Percentiles rank a stretch among this genome's conserved stretches.
phyloP scores from a whole-genome alignment of 2,329 filamentous ascomycete genomes.

The Talaromyces sp. region DNA sequence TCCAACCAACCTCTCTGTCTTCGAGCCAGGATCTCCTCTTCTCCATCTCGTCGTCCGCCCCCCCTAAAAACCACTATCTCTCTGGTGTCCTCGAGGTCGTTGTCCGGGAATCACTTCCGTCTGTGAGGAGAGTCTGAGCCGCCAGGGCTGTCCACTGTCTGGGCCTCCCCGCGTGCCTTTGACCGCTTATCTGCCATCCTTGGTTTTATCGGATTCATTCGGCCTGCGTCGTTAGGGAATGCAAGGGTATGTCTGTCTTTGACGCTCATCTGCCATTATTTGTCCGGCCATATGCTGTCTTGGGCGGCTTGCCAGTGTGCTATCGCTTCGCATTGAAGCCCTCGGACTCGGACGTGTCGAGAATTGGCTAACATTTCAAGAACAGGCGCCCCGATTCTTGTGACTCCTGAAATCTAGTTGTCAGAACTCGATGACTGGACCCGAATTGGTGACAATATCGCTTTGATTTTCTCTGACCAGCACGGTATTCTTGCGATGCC shows the following conservation, averaged over 20 bases:
- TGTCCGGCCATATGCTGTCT: background rate
- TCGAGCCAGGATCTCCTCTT: conserved; percentile 2
- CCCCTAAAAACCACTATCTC: background rate
- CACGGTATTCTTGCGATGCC: conserved; percentile 48
- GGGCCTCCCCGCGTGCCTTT: conserved; percentile 7
- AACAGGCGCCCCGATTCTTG: background rate
- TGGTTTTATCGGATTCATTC: conserved; percentile 7
- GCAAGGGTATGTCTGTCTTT: conserved; percentile 4
- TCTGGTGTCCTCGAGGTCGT: background rate
- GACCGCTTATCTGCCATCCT: conserved; percentile 6
- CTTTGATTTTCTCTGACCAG: background rate
- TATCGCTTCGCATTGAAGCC: background rate
- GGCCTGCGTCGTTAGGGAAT: background rate
- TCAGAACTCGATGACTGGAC: background rate
- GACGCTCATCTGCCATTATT: background rate
- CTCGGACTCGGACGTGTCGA: background rate
- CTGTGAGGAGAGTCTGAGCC: conserved; percentile 1
- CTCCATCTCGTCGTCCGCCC: background rate
- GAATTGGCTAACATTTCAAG: background rate
- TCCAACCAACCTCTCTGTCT: conserved; percentile 8
- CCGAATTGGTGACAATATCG: background rate
- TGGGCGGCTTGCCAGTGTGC: background rate
- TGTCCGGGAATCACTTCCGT: background rate
- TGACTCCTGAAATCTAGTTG: background rate
- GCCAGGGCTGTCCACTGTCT: conserved; percentile 7